Evolutionary conservation across 106 monocot species (phyloP), one percentile per base, ranked within the genome.

Genomic region (Acanthochlamys bracteata): DNA sequence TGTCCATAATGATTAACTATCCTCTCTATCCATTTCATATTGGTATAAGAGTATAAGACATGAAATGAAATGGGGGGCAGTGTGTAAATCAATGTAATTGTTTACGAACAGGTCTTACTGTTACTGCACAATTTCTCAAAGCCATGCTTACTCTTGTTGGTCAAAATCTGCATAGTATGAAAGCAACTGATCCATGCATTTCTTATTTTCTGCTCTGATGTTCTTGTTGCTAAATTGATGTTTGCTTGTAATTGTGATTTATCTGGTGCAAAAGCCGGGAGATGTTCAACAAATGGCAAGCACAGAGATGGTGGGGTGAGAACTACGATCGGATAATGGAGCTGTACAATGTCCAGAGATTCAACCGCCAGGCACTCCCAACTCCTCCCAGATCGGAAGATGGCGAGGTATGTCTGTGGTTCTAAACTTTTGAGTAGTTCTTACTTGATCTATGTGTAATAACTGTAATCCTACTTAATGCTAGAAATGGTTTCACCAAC

Each of bases 271-370:
- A 33, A 33, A 33, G 94, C 69, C 79, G 90, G 69, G 90, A 95
- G 71, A 82, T 90, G 87, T 90, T 95, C 69, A 90, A 90, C 75
- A 95, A 95, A 80, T 95, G 95, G 95, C 87, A 90, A 61, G 95
- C 95, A 41, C 90, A 95, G 66, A 82, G 90, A 54, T 90, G 95
- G 95, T 95, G 95, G 95, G 95, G 94, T 0, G 90, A 95, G 79
- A 95, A 95, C 71, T 95, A 82, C 61, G 95, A 95, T 66, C 53
- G 90, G 60, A 80, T 90, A 55, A 81, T 84, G 80, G 95, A 90
- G 80, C 80, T 90, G 0, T 90, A 95, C 75, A 95, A 95, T 49
- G 94, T 95, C 59, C 94, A 87, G 72, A 79, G 77, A 26, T 95
- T 90, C 64, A 95, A 75, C 67, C 74, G 84, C 42, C 90, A 90